A percentile compares a stretch with the other conserved stretches of the same genome.
Evolutionary conservation across 257 asterid genomes (phyloP).

Genomic region (Lithospermum erythrorhizon): DNA sequence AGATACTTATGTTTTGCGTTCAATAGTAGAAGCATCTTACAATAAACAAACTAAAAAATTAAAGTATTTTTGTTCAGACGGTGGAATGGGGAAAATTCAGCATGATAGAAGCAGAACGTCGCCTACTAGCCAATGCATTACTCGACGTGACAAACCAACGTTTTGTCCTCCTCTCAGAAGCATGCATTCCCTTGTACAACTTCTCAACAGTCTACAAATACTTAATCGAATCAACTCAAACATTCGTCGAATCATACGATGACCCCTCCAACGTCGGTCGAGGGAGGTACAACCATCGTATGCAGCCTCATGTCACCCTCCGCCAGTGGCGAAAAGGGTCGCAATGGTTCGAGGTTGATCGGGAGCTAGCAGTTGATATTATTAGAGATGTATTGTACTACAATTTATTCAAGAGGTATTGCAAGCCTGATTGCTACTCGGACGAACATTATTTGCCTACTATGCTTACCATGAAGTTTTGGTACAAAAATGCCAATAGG

Average conservation of each 20-base stretch:
- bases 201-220: constrained; percentile 61
- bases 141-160: constrained; percentile 91
- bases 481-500: constrained; percentile 55
- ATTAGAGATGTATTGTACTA: constrained; percentile 70
- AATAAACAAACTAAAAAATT: no score
- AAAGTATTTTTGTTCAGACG: constrained; percentile 28
- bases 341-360: constrained; percentile 89
- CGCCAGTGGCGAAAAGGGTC: constrained; percentile 95
- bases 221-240: constrained; percentile 48
- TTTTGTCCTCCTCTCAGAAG: constrained; percentile 76
- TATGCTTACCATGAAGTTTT: constrained; percentile 46
- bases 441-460: constrained; percentile 95
- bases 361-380: constrained; percentile 50
- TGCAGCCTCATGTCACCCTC: constrained; percentile 58
- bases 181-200: constrained; percentile 79
- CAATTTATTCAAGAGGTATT: constrained; percentile 47
- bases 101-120: constrained; percentile 83
- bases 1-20: no score
- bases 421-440: constrained; percentile 84
- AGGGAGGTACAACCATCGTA: constrained; percentile 76
- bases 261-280: constrained; percentile 87
- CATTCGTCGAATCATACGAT: constrained; percentile 70
- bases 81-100: constrained; percentile 88
- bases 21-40: no score
- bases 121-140: constrained; percentile 83